Conservation (phyloP, 352 stramenopile genomes). For the Phytophthora multivora region DNA sequence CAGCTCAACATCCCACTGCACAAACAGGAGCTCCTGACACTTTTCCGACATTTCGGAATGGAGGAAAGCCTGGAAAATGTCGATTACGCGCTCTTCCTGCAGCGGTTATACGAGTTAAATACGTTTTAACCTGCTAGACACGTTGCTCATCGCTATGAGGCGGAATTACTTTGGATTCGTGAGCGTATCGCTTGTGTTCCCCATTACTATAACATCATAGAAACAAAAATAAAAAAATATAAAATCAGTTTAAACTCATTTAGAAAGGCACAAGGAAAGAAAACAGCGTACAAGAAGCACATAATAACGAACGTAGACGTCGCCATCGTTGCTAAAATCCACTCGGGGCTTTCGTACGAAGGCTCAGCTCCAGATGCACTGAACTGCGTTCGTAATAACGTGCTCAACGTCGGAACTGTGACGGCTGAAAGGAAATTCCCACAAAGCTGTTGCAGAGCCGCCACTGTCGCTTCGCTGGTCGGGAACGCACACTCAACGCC, state of each 20-base stretch:
- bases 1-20: slow-evolving; percentile 51
- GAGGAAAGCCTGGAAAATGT: slow-evolving; percentile 40
- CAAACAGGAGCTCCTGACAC: slow-evolving; percentile 36
- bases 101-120: slow-evolving; percentile 46
- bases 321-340: slow-evolving; percentile 48
- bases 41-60: slow-evolving; percentile 64
- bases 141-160: background rate
- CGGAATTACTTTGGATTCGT: slow-evolving; percentile 37
- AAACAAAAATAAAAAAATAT: background rate
- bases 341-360: slow-evolving; percentile 57
- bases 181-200: slow-evolving; percentile 57
- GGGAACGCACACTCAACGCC: slow-evolving; percentile 74
- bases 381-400: slow-evolving; percentile 41
- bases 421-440: slow-evolving; percentile 72
- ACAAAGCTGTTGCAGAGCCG: slow-evolving; percentile 71
- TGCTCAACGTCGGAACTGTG: slow-evolving; percentile 51
- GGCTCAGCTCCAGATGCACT: slow-evolving; percentile 42
- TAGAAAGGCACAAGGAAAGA: background rate
- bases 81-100: slow-evolving; percentile 47
- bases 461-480: slow-evolving; percentile 71
- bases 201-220: slow-evolving; percentile 38
- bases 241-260: slow-evolving; percentile 1
- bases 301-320: slow-evolving; percentile 47
- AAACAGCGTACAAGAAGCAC: slow-evolving; percentile 50
- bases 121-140: background rate